Evolutionary conservation across 2,329 filamentous ascomycete species (phyloP).

Genomic region (Neurospora sp.): DNA sequence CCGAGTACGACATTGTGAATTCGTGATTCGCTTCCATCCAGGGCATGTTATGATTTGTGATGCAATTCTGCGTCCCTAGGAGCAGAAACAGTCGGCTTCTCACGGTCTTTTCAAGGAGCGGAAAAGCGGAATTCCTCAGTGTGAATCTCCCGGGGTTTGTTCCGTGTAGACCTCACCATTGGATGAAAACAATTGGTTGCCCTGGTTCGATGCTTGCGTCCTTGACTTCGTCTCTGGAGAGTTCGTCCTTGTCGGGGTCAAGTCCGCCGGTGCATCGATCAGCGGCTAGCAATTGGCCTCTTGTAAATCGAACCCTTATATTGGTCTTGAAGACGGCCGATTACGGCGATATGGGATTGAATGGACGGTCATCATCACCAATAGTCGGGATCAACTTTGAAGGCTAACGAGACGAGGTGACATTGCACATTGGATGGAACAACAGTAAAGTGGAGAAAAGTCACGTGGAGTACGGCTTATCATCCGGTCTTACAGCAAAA

Average conservation of each 20-base stretch:
- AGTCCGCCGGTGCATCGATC: neutral
- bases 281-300: neutral
- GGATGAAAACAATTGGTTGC: no score
- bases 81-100: neutral
- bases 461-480: no score
- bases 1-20: neutral
- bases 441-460: neutral
- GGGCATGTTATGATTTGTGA: neutral
- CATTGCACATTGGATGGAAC: neutral
- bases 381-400: neutral
- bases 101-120: neutral
- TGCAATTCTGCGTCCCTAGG: neutral
- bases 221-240: no score
- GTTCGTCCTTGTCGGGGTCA: neutral
- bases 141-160: neutral
- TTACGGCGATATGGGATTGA: neutral
- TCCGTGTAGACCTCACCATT: no score
- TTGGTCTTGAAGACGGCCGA: neutral
- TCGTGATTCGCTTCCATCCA: neutral
- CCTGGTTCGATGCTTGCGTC: no score
- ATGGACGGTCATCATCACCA: neutral
- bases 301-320: neutral
- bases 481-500: no score
- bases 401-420: neutral
- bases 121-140: neutral